Conservation (phyloP, 768 basidiomycete genomes). For the Phlegmacium glaucopus region DNA sequence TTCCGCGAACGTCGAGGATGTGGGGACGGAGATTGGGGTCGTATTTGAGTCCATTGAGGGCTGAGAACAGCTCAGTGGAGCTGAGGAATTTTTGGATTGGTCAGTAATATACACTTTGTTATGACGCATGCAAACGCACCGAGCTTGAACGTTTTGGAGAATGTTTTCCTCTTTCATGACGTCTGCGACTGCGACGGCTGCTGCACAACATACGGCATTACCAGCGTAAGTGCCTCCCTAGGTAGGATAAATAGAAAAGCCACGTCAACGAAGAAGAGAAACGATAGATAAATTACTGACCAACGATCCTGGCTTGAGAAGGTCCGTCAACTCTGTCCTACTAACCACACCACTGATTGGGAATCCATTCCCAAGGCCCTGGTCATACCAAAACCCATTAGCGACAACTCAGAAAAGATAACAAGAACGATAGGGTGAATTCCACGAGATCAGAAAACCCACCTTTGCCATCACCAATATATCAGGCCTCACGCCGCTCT, state of each 20-base stretch:
- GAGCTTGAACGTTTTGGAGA: conserved; percentile 70
- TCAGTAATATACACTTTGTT: too few species aligned
- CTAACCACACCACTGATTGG: conserved; percentile 86
- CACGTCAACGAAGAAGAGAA: background rate
- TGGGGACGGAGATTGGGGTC: conserved; percentile 47
- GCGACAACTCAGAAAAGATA: too few species aligned
- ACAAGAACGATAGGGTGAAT: background rate
- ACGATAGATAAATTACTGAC: conserved; percentile 8
- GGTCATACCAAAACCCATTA: background rate
- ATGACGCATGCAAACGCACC: conserved; percentile 48
- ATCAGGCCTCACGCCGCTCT: conserved; percentile 84
- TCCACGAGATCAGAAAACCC: conserved; percentile 1
- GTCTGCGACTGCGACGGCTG: conserved; percentile 78
- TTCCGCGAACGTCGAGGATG: conserved; percentile 85
- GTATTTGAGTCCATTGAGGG: conserved; percentile 54
- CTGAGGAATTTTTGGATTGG: conserved; percentile 28
- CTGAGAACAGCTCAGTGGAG: conserved; percentile 67
- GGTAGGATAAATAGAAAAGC: too few species aligned
- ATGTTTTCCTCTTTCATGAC: conserved; percentile 79
- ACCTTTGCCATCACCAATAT: conserved; percentile 90
- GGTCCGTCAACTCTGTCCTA: conserved; percentile 77
- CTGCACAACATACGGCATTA: conserved; percentile 90
- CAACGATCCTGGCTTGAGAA: conserved; percentile 72
- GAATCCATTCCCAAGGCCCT: conserved; percentile 91
- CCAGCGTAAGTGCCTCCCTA: conserved; percentile 91